Base-by-base conservation (phyloP, 768 basidiomycete species). In the Candolleomyces eurysporus region DNA sequence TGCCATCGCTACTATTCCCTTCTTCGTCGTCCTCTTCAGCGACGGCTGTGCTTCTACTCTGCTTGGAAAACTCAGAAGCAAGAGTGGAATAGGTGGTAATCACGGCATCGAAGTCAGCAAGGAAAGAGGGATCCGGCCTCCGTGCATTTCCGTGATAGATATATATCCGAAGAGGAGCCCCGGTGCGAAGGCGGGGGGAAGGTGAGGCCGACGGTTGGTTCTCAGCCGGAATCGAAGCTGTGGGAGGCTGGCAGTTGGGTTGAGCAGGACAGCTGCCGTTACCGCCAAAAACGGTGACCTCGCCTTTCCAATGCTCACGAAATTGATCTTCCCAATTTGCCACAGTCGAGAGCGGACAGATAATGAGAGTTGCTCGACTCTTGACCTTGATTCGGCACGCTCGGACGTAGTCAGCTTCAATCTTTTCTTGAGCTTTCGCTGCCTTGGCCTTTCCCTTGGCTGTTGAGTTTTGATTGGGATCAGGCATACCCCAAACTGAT, bases 271-370 rank as follows among this genome's bases (percentile, higher is more conserved):
- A 58, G 11, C 78, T 79, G 43, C 89, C 88, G 43, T 80, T 82
- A 13, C 94, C 94, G 19, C 96, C 94, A 58, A 90, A 80, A 46
- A 97, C 89, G 22, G 81, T 79, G 3, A 97, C 94, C 58, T 89
- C 85, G 8, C 95, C 95, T 64, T 84, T 85, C 95, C 95, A 98
- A 72, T 99, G 97, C 71, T 99, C 97, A 61, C 90, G 86, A 69
- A 99, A 94, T 73, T 99, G 97, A 60, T 96, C 94, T 76, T 99
- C 97, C 97, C 97, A 99, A 69, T 98, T 98, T 52, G 92, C 87
- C 2, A 99, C 94, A 5, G 97, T 99, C 11, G 94, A 95, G 42
- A 99, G 81, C 7, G 97, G 97, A 68, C 97, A 98, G 31, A 99
- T 84, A 67, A 99, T 93, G n/a, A 99, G 77, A 6, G 97, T 98